These are phyloP conservation scores for Cladobotryum protrusum DNA, from an alignment of 2,329 filamentous ascomycete genomes.

Conservation along the genomic window DNA sequence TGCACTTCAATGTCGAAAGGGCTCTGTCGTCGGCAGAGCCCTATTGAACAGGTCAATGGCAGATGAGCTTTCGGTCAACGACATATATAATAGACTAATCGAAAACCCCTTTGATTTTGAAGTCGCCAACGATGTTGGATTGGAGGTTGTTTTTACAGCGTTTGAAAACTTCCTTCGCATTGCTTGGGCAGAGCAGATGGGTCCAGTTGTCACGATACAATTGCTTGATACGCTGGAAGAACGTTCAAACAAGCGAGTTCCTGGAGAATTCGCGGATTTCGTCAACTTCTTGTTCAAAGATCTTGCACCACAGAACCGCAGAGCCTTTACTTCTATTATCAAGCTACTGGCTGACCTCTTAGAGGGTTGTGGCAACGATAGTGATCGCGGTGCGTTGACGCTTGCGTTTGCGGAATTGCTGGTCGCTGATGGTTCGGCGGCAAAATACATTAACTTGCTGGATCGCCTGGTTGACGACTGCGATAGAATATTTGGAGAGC, in stretches of 20 bases:
- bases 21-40: conserved; percentile 74
- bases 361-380: conserved; percentile 85
- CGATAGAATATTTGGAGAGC: conserved; percentile 76
- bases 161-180: conserved; percentile 90
- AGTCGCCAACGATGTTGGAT: conserved; percentile 64
- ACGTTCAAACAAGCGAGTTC: conserved; percentile 57
- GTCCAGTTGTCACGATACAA: conserved; percentile 68
- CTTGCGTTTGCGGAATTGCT: conserved; percentile 84
- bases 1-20: conserved; percentile 76
- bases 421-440: conserved; percentile 67
- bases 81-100: conserved; percentile 81
- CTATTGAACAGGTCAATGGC: conserved; percentile 63
- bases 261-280: conserved; percentile 67
- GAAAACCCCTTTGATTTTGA: conserved; percentile 78
- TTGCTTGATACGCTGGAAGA: conserved; percentile 70
- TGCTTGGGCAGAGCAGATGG: conserved; percentile 85
- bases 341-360: conserved; percentile 82
- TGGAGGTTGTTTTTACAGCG: conserved; percentile 81
- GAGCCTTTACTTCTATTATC: conserved; percentile 77
- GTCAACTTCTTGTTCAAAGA: conserved; percentile 58
- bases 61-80: conserved; percentile 77
- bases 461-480: conserved; percentile 87
- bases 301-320: conserved; percentile 62
- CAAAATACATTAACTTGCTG: conserved; percentile 80
- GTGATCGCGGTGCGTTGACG: conserved; percentile 81